Conservation (phyloP, 2,329 filamentous ascomycete species). For the Leptosphaerulina australis region DNA sequence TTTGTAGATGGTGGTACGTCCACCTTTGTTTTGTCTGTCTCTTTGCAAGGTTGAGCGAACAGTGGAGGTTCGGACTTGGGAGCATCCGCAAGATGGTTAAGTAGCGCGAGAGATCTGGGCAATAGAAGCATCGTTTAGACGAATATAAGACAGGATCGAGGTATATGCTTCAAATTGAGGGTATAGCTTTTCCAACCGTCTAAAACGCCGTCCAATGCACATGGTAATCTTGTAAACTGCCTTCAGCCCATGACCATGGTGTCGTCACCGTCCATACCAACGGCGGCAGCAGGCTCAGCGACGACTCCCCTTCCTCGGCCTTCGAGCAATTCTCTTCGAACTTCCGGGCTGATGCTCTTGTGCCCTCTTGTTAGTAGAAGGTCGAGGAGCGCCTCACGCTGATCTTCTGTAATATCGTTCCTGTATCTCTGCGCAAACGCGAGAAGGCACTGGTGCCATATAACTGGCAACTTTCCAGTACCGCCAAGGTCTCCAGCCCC, state of each 20-base stretch:
- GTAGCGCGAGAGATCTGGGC: too few relatives aligned
- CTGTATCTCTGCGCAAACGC: slow-evolving; percentile 93
- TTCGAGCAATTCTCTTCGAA: slow-evolving; percentile 84
- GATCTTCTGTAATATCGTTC: slow-evolving; percentile 95
- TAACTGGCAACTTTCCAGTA: slow-evolving; percentile 75
- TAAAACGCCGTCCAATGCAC: slow-evolving; percentile 2
- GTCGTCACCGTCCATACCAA: slow-evolving; percentile 77
- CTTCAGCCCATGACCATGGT: slow-evolving; percentile 73
- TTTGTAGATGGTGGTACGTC: too few relatives aligned
- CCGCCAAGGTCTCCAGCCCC: slow-evolving; percentile 52
- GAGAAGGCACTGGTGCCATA: slow-evolving; percentile 94
- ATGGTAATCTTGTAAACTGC: neutral
- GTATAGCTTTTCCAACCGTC: slow-evolving; percentile 1
- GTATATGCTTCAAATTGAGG: too few relatives aligned
- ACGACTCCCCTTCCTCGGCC: slow-evolving; percentile 83
- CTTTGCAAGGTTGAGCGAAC: too few relatives aligned
- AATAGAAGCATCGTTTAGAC: too few relatives aligned
- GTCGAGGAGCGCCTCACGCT: slow-evolving; percentile 88
- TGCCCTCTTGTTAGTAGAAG: slow-evolving; percentile 84
- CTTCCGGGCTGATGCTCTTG: slow-evolving; percentile 86
- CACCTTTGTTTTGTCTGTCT: too few relatives aligned
- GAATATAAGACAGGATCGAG: too few relatives aligned
- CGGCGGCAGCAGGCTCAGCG: slow-evolving; percentile 61
- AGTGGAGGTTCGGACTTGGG: too few relatives aligned
- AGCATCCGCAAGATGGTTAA: too few relatives aligned